Base-by-base conservation (phyloP, 331 rosid species). In the Phaseolus coccineus region DNA sequence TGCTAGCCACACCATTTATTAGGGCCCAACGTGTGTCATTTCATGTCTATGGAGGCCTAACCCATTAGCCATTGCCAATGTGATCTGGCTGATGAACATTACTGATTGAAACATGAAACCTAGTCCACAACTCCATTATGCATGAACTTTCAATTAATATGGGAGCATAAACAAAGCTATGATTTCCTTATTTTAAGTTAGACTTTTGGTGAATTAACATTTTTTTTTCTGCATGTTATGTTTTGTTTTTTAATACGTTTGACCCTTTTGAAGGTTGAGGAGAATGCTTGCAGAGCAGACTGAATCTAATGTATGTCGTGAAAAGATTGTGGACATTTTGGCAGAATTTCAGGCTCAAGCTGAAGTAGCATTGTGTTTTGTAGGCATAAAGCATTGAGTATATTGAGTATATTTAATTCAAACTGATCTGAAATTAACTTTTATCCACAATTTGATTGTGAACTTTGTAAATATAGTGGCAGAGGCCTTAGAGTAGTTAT, bases 311-410 rank as follows among this genome's bases (percentile, higher is more conserved):
- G 59, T 89, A 24, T 69, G 89, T 74, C 90, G 99, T 3, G 93
- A 92, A 68, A 84, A 91, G 85, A 71, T 93, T 58, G 89, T 96
- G 48, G 90, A 91, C 82, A 84, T 89, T 47, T 82, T 96, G 82
- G 87, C 87, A 85, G 99, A 96, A 82, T 86, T 91, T 79, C 98
- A 96, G 77, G 98, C 98, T 33, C 92, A 89, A 84, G 98, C 98
- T 55, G 99, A 96, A 86, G 95, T 96, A 27, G 98, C 98, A 13
- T 68, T 96, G 78, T 93, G 96, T 87, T 96, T 96, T 88, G 91
- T 90, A 59, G 93, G 95, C 39, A 85, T 89, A 75, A 96, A 91
- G 87, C 94, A 81, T 77, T 93, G 92, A 96, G n/a, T 16, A 24
- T 46, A 9, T 33, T 6, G 39, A 35, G 39, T 24, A 47, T 62